Evolutionary conservation across 73 alveolate species (phyloP).

Genomic region (Paraurostyla sp.): DNA sequence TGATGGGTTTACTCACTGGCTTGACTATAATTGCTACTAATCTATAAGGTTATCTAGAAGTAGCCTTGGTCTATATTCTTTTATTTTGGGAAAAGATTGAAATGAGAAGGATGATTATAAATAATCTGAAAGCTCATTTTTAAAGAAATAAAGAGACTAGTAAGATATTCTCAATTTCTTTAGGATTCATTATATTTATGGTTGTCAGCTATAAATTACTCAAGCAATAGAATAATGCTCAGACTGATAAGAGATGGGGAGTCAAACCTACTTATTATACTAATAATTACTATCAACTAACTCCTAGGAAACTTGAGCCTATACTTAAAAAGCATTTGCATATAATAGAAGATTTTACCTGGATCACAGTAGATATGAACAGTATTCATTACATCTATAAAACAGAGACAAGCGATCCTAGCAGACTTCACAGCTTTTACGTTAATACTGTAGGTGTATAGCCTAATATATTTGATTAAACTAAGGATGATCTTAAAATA

Average conservation of each 20-base stretch:
- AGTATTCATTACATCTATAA: not conserved
- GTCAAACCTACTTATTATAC: constrained; percentile 22
- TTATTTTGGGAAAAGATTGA: constrained; percentile 88
- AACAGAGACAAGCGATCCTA: not conserved
- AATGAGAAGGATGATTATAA: constrained; percentile 82
- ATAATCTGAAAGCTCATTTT: constrained; percentile 93
- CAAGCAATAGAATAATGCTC: constrained; percentile 44
- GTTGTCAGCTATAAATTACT: constrained; percentile 80
- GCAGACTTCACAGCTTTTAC: constrained; percentile 28
- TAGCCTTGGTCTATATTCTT: constrained; percentile 74
- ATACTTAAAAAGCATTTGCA: not conserved
- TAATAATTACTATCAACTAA: not conserved
- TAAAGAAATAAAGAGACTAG: constrained; percentile 90
- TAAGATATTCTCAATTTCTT: constrained; percentile 89
- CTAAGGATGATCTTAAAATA: constrained; percentile 29
- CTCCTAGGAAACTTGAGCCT: constrained; percentile 56
- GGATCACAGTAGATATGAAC: constrained; percentile 20
- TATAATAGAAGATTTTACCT: constrained; percentile 31
- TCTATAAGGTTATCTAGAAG: constrained; percentile 85
- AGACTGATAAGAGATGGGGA: constrained; percentile 2
- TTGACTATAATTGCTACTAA: constrained; percentile 89
- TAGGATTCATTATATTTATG: constrained; percentile 93
- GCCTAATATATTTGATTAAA: constrained; percentile 60
- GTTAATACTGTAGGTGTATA: constrained; percentile 66
- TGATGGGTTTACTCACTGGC: constrained; percentile 94